Conservation (phyloP, 805 yeast species). For the Candida adriatica region DNA sequence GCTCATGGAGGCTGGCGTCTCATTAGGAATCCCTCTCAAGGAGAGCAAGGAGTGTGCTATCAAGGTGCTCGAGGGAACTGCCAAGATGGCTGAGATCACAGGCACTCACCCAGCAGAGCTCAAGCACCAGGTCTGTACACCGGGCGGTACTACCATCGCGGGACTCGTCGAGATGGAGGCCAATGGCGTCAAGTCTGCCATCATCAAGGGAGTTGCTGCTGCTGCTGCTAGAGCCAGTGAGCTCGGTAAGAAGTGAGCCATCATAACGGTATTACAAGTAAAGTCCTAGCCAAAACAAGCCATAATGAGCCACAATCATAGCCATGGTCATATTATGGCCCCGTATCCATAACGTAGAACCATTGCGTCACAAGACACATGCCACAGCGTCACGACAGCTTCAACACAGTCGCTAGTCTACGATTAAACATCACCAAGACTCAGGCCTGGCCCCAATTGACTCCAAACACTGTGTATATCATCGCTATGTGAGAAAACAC, state of each 20-base stretch:
- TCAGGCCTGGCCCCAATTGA: too few species aligned
- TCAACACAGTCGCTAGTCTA: too few species aligned
- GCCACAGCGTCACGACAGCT: too few species aligned
- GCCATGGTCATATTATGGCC: too few species aligned
- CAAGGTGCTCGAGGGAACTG: conserved; percentile 91
- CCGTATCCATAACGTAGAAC: too few species aligned
- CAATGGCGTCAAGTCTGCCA: conserved; percentile 78
- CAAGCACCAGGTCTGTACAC: conserved; percentile 87
- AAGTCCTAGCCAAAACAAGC: too few species aligned
- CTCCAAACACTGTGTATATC: too few species aligned
- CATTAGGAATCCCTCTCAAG: conserved; percentile 86
- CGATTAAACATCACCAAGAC: too few species aligned
- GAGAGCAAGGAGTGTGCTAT: conserved; percentile 84
- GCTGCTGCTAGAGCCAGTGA: conserved; percentile 75
- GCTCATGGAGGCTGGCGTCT: conserved; percentile 87
- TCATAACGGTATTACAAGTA: too few species aligned
- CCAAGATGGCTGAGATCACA: conserved; percentile 77
- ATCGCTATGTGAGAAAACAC: too few species aligned
- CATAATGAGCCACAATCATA: too few species aligned
- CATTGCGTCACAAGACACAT: background rate
- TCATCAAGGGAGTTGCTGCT: conserved; percentile 84
- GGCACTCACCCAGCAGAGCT: conserved; percentile 85
- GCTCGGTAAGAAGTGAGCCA: conserved; percentile 43
- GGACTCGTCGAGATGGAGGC: conserved; percentile 92
- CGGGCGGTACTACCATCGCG: conserved; percentile 97